Evolutionary conservation across 768 basidiomycete species (phyloP).

Genomic region (Daedaleopsis sinensis): DNA sequence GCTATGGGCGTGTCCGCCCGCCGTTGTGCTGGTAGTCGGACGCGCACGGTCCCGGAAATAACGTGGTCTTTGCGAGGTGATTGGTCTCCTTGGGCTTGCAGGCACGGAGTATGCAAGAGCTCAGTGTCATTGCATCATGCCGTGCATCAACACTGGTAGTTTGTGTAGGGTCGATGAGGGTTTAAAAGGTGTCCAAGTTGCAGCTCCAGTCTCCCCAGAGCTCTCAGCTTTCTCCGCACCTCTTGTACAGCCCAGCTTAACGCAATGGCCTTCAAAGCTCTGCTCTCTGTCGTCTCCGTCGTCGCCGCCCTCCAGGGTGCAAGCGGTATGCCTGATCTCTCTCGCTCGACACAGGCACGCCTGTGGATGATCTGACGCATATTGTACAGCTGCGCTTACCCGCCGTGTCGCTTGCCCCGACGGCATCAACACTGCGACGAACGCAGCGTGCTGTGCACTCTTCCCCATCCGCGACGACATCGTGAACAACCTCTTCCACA

Average conservation of each 20-base stretch:
- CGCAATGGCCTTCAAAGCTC: neutral
- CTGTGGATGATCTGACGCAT: neutral
- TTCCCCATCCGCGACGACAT: conserved; percentile 36
- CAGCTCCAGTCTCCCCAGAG: neutral
- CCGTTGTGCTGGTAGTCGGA: neutral
- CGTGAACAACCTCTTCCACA: conserved; percentile 31
- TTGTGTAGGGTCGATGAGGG: neutral
- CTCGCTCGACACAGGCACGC: neutral
- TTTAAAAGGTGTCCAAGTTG: conserved; percentile 2
- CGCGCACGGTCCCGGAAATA: neutral
- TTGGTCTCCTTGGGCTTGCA: neutral
- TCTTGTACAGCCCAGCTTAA: neutral
- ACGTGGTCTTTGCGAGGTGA: neutral
- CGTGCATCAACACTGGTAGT: neutral
- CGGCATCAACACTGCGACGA: conserved; percentile 29
- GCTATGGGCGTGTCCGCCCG: neutral
- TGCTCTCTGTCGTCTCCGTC: neutral
- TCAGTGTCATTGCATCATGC: neutral
- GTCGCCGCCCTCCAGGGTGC: neutral
- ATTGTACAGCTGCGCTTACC: conserved; percentile 20
- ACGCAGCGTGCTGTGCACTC: conserved; percentile 35
- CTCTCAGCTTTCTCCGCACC: neutral
- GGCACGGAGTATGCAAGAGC: neutral
- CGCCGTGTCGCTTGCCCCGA: conserved; percentile 30
- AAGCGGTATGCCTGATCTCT: neutral